phyloP scores from a whole-genome alignment of 2,329 filamentous ascomycete species.

The Fusarium agapanthi region DNA sequence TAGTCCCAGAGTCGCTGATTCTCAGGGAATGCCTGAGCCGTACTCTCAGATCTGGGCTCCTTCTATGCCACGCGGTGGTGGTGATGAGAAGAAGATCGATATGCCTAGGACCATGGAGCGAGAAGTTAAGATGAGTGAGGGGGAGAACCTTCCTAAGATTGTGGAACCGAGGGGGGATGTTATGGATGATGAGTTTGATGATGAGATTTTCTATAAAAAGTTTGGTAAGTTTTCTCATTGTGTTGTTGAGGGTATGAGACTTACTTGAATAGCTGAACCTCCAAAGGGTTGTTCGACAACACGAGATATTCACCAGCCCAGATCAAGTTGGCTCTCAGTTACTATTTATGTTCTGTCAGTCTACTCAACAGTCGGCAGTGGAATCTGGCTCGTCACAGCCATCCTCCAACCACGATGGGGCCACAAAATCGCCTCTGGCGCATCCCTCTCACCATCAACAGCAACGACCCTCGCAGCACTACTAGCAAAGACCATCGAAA shows the following conservation, averaged over 20 bases:
- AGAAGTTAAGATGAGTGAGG: constrained; percentile 1
- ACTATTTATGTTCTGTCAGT: constrained; percentile 60
- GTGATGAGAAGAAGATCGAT: constrained; percentile 3
- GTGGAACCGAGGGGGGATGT: constrained; percentile 24
- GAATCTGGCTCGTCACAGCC: constrained; percentile 71
- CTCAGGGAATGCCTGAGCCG: constrained; percentile 20
- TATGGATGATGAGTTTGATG: constrained; percentile 39
- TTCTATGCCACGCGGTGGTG: constrained; percentile 24
- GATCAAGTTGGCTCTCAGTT: constrained; percentile 59
- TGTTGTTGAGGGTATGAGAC: background rate
- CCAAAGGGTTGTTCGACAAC: constrained; percentile 48
- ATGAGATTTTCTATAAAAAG: constrained; percentile 46
- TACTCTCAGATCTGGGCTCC: constrained; percentile 37
- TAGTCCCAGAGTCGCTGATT: constrained; percentile 15
- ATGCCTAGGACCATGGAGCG: constrained; percentile 5
- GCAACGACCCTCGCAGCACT: constrained; percentile 74
- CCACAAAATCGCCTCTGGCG: constrained; percentile 60
- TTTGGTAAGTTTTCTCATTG: constrained; percentile 38
- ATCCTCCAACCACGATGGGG: constrained; percentile 71
- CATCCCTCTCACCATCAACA: constrained; percentile 66
- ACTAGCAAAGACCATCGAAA: constrained; percentile 78
- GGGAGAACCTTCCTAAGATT: constrained; percentile 3
- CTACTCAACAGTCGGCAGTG: constrained; percentile 71
- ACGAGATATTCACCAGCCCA: constrained; percentile 44
- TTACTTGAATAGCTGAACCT: constrained; percentile 35